phyloP scores from a whole-genome alignment of 192 early-diverging fungal genomes.

The Mortierella hygrophila region DNA sequence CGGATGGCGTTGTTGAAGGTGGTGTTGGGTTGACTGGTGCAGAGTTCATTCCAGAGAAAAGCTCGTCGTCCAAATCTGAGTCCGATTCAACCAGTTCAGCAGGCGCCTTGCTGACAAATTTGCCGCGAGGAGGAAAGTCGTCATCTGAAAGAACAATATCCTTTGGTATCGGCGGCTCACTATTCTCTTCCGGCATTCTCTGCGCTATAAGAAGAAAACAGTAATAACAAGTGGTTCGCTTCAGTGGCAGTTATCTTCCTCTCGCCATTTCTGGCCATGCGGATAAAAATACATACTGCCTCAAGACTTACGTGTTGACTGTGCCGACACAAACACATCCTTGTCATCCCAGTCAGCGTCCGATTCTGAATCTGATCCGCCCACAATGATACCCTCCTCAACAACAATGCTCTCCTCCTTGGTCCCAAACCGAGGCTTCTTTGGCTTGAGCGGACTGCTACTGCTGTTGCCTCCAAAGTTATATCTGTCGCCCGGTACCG shows the following conservation, averaged over 20 bases:
- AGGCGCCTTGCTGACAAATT: conserved; percentile 13
- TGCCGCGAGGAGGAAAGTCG: conserved; percentile 17
- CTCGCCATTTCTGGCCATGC: background rate
- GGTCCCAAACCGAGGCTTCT: background rate
- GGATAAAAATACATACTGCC: background rate
- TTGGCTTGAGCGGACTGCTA: background rate
- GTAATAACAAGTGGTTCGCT: background rate
- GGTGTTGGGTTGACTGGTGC: background rate
- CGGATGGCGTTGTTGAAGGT: background rate
- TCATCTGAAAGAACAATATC: conserved; percentile 30
- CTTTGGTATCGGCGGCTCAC: background rate
- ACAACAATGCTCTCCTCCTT: background rate
- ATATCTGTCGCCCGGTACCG: background rate
- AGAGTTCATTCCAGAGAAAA: conserved; percentile 2
- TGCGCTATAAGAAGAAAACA: background rate
- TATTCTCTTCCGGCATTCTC: background rate
- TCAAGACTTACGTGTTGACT: background rate
- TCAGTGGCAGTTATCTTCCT: background rate
- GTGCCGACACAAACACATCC: background rate
- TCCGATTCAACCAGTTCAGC: conserved; percentile 31
- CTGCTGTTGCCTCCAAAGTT: background rate
- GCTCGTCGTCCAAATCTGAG: conserved; percentile 42
- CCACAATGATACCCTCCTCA: background rate
- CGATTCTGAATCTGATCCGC: conserved; percentile 41
- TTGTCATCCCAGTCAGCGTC: conserved; percentile 49